phyloP scores from a whole-genome alignment of 768 basidiomycete genomes.

The Lactarius sanguifluus region DNA sequence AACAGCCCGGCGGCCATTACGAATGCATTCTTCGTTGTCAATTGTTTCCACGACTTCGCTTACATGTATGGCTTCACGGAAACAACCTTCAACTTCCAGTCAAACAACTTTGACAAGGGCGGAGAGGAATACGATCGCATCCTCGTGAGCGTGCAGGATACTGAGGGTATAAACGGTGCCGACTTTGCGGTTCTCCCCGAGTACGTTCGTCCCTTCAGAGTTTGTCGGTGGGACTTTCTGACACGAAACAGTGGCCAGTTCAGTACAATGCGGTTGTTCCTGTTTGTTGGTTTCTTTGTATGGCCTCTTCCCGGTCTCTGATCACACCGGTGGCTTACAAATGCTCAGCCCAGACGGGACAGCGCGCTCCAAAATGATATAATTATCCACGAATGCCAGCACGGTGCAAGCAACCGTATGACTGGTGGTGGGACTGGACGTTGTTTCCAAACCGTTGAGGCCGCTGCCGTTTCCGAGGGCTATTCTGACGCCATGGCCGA shows the following conservation, averaged over 20 bases:
- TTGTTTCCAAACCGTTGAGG: slow-evolving; percentile 59
- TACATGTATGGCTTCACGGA: slow-evolving; percentile 63
- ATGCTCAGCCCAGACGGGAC: slow-evolving; percentile 54
- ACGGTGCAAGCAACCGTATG: slow-evolving; percentile 33
- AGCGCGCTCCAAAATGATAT: slow-evolving; percentile 64
- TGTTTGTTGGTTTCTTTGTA: slow-evolving; percentile 35
- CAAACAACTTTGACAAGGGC: slow-evolving; percentile 44
- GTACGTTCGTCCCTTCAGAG: slow-evolving; percentile 33
- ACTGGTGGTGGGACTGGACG: slow-evolving; percentile 55
- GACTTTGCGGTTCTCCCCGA: slow-evolving; percentile 47
- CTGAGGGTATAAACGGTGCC: slow-evolving; percentile 45
- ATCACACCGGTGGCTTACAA: slow-evolving; percentile 27
- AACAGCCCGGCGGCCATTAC: slow-evolving; percentile 57
- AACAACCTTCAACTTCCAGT: slow-evolving; percentile 59
- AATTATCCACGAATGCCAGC: slow-evolving; percentile 47
- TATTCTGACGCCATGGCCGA: slow-evolving; percentile 38
- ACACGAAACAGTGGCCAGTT: slow-evolving; percentile 36
- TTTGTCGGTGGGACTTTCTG: background rate
- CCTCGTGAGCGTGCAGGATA: slow-evolving; percentile 51
- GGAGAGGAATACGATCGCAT: slow-evolving; percentile 47
- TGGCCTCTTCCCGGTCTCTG: slow-evolving; percentile 10
- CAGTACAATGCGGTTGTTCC: slow-evolving; percentile 46
- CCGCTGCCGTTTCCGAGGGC: slow-evolving; percentile 48
- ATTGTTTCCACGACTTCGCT: slow-evolving; percentile 31
- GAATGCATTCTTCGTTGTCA: slow-evolving; percentile 60